These are phyloP conservation scores for Moesziomyces sp. DNA, from an alignment of 1,284 basidiomycete species.

Conservation along the genomic window DNA sequence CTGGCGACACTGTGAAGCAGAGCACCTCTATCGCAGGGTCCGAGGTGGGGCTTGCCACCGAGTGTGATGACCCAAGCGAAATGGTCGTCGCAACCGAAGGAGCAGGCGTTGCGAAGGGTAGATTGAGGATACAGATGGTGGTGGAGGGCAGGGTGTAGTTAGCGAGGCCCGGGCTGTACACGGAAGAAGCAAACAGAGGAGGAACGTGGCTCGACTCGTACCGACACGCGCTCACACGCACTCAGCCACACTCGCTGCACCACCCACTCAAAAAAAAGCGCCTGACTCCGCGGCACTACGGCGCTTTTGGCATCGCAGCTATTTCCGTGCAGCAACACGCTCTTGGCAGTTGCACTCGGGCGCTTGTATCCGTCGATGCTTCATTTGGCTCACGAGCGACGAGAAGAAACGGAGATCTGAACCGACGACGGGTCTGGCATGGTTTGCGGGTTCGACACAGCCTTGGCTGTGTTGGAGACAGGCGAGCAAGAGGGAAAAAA, in stretches of 20 bases:
- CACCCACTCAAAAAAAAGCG: background rate
- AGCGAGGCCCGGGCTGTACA: background rate
- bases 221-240: background rate
- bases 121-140: background rate
- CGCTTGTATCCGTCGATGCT: too few relatives aligned
- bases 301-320: too few relatives aligned
- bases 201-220: background rate
- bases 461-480: background rate
- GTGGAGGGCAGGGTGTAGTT: background rate
- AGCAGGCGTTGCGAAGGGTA: too few relatives aligned
- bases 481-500: background rate
- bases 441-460: too few relatives aligned
- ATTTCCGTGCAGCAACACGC: too few relatives aligned
- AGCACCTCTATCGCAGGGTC: background rate
- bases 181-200: background rate
- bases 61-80: background rate
- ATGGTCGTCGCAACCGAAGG: background rate
- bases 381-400: too few relatives aligned
- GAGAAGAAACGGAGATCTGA: too few relatives aligned
- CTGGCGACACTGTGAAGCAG: too few relatives aligned
- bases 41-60: background rate
- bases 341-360: too few relatives aligned
- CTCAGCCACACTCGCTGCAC: background rate
- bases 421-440: too few relatives aligned
- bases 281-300: too few relatives aligned